Evolutionary conservation across 106 monocot genomes (phyloP).

Genomic region (Allium sativum): DNA sequence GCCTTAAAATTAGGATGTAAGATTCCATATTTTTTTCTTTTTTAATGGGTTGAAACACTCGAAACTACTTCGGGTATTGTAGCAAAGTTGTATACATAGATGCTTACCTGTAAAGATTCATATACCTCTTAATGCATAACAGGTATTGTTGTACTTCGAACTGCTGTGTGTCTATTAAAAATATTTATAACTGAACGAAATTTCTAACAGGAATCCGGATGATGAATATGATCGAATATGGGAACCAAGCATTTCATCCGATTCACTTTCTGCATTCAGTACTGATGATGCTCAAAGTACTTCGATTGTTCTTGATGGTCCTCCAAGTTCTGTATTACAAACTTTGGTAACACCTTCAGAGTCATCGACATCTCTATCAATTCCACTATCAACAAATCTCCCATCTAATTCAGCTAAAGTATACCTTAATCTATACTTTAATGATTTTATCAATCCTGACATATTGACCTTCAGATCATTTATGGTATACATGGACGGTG

Average conservation of each 20-base stretch:
- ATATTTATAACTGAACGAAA: too few species aligned
- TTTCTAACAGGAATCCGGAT: slow-evolving; percentile 3
- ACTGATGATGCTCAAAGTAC: not conserved
- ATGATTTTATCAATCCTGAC: not conserved
- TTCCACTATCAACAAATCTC: not conserved
- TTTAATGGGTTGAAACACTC: too few species aligned
- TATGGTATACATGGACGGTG: not conserved
- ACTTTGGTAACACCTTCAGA: not conserved
- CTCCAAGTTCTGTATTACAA: slow-evolving; percentile 1
- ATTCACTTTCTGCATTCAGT: not conserved
- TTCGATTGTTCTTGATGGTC: not conserved
- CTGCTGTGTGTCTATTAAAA: too few species aligned
- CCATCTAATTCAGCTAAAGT: not conserved
- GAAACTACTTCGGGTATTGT: too few species aligned
- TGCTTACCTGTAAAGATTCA: too few species aligned
- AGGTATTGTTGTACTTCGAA: too few species aligned
- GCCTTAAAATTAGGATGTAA: too few species aligned
- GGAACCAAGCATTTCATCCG: not conserved
- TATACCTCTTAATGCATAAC: too few species aligned
- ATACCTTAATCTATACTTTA: slow-evolving; percentile 20
- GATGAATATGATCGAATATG: slow-evolving; percentile 21
- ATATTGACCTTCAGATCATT: slow-evolving; percentile 2
- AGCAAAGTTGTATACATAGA: too few species aligned
- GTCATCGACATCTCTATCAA: not conserved
- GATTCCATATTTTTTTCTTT: too few species aligned